Evolutionary conservation across 2,329 filamentous ascomycete genomes (phyloP).

Genomic region (Sarocladiaceae sp.): DNA sequence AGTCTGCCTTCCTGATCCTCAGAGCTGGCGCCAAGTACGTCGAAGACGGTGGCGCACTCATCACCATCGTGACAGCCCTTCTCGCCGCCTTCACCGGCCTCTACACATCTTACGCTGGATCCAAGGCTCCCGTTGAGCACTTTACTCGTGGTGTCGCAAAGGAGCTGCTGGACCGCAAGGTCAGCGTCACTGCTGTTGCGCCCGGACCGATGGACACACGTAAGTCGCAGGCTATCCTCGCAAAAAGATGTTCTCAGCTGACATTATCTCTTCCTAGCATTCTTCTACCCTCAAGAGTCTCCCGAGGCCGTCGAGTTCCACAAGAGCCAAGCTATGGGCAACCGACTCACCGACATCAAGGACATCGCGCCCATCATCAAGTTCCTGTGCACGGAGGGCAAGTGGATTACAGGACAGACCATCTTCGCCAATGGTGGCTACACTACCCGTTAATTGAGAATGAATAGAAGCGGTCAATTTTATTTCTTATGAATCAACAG

Average conservation of each 20-base stretch:
- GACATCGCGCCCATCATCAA: conserved; percentile 41
- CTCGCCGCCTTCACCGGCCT: conserved; percentile 40
- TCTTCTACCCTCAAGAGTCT: conserved; percentile 40
- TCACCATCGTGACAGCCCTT: conserved; percentile 40
- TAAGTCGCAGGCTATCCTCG: too few species aligned
- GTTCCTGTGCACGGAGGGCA: conserved; percentile 39
- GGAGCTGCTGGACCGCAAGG: conserved; percentile 25
- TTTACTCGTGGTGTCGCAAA: conserved; percentile 32
- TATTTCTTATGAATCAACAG: neutral
- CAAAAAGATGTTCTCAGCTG: too few species aligned
- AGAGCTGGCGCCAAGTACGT: conserved; percentile 38
- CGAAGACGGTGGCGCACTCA: conserved; percentile 40
- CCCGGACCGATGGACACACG: conserved; percentile 37
- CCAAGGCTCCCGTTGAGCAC: conserved; percentile 34
- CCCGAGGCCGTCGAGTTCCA: conserved; percentile 38
- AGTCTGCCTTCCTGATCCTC: conserved; percentile 40
- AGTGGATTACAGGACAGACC: conserved; percentile 42
- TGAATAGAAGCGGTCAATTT: neutral
- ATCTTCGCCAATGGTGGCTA: conserved; percentile 46
- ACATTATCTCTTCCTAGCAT: conserved; percentile 23
- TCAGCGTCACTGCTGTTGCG: conserved; percentile 31
- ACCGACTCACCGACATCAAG: conserved; percentile 34
- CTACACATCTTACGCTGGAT: conserved; percentile 42
- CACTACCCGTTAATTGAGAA: conserved; percentile 30
- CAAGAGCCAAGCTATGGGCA: conserved; percentile 38